These are phyloP conservation scores for Tremella mesenterica DNA, from an alignment of 768 basidiomycete genomes.

Conservation along the genomic window DNA sequence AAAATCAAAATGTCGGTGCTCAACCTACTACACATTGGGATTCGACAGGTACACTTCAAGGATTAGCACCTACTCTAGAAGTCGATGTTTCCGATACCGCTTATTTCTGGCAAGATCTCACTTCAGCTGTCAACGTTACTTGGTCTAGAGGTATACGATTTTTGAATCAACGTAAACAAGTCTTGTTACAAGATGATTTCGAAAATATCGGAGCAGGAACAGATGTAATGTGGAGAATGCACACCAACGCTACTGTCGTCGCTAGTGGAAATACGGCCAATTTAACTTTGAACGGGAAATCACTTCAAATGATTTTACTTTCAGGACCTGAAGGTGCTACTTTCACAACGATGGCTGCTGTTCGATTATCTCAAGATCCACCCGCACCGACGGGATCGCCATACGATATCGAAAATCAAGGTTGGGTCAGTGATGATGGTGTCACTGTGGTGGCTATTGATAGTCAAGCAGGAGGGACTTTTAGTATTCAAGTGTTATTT, in stretches of 20 bases:
- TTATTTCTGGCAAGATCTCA: slow-evolving; percentile 69
- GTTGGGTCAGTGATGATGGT: slow-evolving; percentile 52
- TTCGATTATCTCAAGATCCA: slow-evolving; percentile 57
- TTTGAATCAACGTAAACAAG: slow-evolving; percentile 74
- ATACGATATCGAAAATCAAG: slow-evolving; percentile 44
- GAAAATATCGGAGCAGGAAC: slow-evolving; percentile 47
- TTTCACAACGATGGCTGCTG: slow-evolving; percentile 55
- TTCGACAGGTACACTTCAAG: slow-evolving; percentile 58
- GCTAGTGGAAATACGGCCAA: slow-evolving; percentile 58
- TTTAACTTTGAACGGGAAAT: slow-evolving; percentile 61
- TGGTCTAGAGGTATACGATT: slow-evolving; percentile 76
- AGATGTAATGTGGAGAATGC: slow-evolving; percentile 71
- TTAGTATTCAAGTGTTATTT: slow-evolving; percentile 75
- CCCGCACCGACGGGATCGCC: slow-evolving; percentile 51
- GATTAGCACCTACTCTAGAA: slow-evolving; percentile 69
- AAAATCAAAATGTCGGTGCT: slow-evolving; percentile 67
- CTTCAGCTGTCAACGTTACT: slow-evolving; percentile 56
- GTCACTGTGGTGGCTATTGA: slow-evolving; percentile 72
- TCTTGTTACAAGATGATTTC: slow-evolving; percentile 90
- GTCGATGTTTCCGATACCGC: slow-evolving; percentile 63
- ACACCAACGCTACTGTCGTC: slow-evolving; percentile 78
- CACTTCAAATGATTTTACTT: slow-evolving; percentile 58
- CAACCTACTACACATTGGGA: slow-evolving; percentile 56
- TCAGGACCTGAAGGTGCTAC: slow-evolving; percentile 58
- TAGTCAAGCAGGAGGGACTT: slow-evolving; percentile 57